Conservation (phyloP, 1,139 yeast genomes). For the Lodderomyces pseudojiufengensis region DNA sequence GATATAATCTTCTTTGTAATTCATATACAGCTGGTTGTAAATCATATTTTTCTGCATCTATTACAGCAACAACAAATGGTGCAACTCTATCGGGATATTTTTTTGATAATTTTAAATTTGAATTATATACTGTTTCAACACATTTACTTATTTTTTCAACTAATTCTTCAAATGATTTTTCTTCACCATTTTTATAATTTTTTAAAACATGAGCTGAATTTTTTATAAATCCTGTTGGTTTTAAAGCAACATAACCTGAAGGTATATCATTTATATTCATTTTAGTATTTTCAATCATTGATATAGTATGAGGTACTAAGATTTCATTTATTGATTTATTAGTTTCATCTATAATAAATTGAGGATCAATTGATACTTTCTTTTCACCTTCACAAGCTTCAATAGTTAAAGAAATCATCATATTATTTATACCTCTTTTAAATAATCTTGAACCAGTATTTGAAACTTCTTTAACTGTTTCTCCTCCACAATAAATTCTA, state of each 20-base stretch:
- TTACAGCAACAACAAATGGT: conserved; percentile 80
- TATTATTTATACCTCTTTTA: conserved; percentile 77
- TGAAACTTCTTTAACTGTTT: conserved; percentile 63
- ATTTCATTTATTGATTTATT: conserved; percentile 64
- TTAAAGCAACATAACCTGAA: conserved; percentile 83
- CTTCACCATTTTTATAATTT: conserved; percentile 47
- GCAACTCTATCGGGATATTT: conserved; percentile 66
- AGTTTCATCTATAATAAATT: conserved; percentile 63
- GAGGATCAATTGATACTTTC: conserved; percentile 56
- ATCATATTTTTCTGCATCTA: conserved; percentile 90
- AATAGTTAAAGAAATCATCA: conserved; percentile 91
- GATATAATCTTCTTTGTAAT: conserved; percentile 78
- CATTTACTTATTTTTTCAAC: conserved; percentile 62
- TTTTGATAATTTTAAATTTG: conserved; percentile 44
- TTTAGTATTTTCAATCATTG: conserved; percentile 42
- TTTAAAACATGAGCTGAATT: conserved; percentile 74
- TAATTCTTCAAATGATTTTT: conserved; percentile 53
- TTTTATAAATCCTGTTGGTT: conserved; percentile 85
- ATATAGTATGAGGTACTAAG: conserved; percentile 65
- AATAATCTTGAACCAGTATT: conserved; percentile 65
- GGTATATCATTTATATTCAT: conserved; percentile 59
- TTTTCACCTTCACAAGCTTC: conserved; percentile 88
- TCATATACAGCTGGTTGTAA: conserved; percentile 90
- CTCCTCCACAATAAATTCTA: conserved; percentile 90
- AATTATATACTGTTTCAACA: conserved; percentile 52